phyloP scores from a whole-genome alignment of 148 eudicot genomes.

The Linanthus parryae region DNA sequence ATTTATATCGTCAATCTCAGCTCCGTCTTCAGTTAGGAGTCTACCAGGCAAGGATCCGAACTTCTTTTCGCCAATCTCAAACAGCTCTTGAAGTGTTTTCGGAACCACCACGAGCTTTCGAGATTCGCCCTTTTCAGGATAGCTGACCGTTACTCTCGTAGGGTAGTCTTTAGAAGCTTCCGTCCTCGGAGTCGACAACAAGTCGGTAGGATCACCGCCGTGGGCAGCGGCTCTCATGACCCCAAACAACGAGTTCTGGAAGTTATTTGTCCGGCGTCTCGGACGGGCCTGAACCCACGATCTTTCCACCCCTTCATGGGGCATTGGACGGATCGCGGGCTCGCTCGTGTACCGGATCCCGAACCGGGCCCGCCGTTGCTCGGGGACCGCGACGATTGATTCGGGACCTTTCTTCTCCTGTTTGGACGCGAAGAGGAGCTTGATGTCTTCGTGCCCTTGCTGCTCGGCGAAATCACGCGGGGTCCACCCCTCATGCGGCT shows the following conservation, averaged over 20 bases:
- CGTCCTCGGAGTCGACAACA: conserved; percentile 20
- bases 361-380: conserved; percentile 31
- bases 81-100: conserved; percentile 38
- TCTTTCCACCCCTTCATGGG: conserved; percentile 9
- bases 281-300: conserved; percentile 20
- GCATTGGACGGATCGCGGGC: conserved; percentile 26
- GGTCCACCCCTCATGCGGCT: conserved; percentile 56
- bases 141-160: conserved; percentile 48
- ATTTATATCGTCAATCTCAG: conserved; percentile 51
- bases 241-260: conserved; percentile 77
- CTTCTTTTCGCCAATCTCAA: conserved; percentile 34
- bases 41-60: conserved; percentile 37
- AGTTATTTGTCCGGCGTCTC: conserved; percentile 51
- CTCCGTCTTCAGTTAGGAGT: conserved; percentile 56
- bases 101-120: conserved; percentile 62
- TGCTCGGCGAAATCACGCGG: conserved; percentile 65
- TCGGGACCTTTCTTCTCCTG: conserved; percentile 17
- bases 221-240: conserved; percentile 60
- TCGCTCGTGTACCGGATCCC: conserved; percentile 52
- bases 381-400: conserved; percentile 10
- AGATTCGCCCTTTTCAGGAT: conserved; percentile 22
- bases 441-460: conserved; percentile 66
- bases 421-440: conserved; percentile 35
- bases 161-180: too few species aligned
- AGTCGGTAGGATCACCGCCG: conserved; percentile 24